Evolutionary conservation across 768 basidiomycete species (phyloP), one percentile per base, ranked within the genome.

Genomic region (Tylopilus vinaceipallidus): DNA sequence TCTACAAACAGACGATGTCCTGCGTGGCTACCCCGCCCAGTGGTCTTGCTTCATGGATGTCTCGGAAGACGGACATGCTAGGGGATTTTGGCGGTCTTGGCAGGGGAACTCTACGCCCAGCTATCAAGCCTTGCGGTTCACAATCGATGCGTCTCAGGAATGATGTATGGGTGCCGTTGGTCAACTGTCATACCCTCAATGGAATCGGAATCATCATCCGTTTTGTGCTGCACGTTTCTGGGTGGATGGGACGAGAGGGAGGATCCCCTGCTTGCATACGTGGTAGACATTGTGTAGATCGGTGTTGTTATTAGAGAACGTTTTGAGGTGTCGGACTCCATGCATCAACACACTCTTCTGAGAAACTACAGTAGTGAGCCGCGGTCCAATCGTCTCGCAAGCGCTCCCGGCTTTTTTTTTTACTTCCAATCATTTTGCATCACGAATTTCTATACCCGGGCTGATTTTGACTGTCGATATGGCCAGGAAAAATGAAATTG

Each of bases 401-500:
- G n/a, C n/a, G n/a, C n/a, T n/a, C n/a, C n/a, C n/a, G n/a, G n/a
- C n/a, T n/a, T n/a, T n/a, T n/a, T n/a, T n/a, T n/a, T n/a, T n/a
- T n/a, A n/a, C n/a, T n/a, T n/a, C n/a, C n/a, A n/a, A n/a, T n/a
- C n/a, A n/a, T n/a, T n/a, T n/a, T n/a, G n/a, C n/a, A n/a, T n/a
- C n/a, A n/a, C n/a, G n/a, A n/a, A n/a, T n/a, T n/a, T n/a, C n/a
- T n/a, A n/a, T n/a, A n/a, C n/a, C n/a, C n/a, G n/a, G n/a, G n/a
- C n/a, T n/a, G n/a, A n/a, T n/a, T n/a, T n/a, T n/a, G n/a, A n/a
- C n/a, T n/a, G n/a, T n/a, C n/a, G n/a, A n/a, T n/a, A n/a, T n/a
- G n/a, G 27, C 27, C 6, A 29, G 12, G 12, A 52, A 39, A 42
- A 55, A 52, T 42, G 27, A 6, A 4, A 42, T 13, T 78, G 76